phyloP scores from a whole-genome alignment of 805 yeast genomes.

The Starmerella floris region DNA sequence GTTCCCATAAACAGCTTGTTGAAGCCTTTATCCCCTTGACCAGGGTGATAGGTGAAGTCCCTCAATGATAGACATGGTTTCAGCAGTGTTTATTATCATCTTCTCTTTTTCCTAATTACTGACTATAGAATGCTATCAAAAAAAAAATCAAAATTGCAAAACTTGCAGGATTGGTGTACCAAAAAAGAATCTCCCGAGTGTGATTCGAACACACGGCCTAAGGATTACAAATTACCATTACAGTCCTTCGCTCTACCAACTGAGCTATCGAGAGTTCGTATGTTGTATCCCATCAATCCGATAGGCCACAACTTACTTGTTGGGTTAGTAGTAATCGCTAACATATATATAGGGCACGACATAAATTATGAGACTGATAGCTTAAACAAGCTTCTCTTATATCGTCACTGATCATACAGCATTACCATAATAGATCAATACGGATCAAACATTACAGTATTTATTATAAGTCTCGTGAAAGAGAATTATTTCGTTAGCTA shows the following conservation, averaged over 20 bases:
- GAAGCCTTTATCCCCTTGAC: too few species aligned
- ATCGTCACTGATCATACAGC: too few species aligned
- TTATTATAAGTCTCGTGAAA: not conserved
- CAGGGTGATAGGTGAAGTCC: not conserved
- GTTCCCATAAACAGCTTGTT: not conserved
- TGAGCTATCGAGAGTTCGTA: slow-evolving; percentile 23
- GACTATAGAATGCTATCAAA: too few species aligned
- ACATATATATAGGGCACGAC: not conserved
- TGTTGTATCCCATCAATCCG: not conserved
- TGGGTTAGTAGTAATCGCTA: not conserved
- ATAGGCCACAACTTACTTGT: not conserved
- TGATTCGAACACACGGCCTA: slow-evolving; percentile 24
- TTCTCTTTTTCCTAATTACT: too few species aligned
- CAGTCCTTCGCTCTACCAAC: slow-evolving; percentile 25
- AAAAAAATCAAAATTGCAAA: too few species aligned
- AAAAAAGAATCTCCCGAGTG: slow-evolving; percentile 20
- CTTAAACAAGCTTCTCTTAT: too few species aligned
- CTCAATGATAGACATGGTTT: too few species aligned
- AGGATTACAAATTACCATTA: slow-evolving; percentile 21
- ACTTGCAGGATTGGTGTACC: too few species aligned
- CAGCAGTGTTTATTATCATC: too few species aligned
- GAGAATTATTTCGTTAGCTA: not conserved
- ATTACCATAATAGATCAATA: too few species aligned
- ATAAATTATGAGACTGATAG: too few species aligned
- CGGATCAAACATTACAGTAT: too few species aligned